Conservation (phyloP, 306 rosid species). For the Leucaena leucocephala region DNA sequence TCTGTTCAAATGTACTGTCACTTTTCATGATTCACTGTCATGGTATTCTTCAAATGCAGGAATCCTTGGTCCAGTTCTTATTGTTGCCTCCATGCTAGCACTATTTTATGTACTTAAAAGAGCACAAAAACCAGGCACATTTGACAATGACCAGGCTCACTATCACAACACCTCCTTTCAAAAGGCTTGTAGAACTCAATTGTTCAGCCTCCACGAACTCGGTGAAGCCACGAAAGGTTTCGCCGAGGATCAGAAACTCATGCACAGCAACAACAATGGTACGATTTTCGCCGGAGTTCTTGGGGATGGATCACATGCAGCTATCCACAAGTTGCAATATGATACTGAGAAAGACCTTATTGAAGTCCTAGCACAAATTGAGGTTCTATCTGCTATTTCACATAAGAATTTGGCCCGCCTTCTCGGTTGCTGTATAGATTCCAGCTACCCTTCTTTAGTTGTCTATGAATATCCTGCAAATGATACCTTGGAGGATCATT, state of each 20-base stretch:
- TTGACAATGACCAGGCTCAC: constrained; percentile 49
- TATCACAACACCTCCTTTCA: constrained; percentile 62
- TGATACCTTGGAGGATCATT: constrained; percentile 77
- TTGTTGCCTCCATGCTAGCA: constrained; percentile 64
- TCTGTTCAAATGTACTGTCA: not conserved
- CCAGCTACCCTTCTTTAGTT: constrained; percentile 58
- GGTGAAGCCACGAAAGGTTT: constrained; percentile 77
- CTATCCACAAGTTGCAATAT: constrained; percentile 70
- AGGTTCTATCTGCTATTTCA: constrained; percentile 58
- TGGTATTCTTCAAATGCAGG: constrained; percentile 59
- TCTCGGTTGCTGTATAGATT: constrained; percentile 81
- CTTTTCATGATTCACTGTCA: constrained; percentile 12
- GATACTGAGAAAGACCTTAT: constrained; percentile 66
- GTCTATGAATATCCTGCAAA: constrained; percentile 78
- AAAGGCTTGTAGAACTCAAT: constrained; percentile 62
- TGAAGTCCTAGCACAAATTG: constrained; percentile 69
- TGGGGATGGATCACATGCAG: constrained; percentile 73
- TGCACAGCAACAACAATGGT: constrained; percentile 52
- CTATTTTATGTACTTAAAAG: constrained; percentile 63
- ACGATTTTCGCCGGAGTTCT: constrained; percentile 69
- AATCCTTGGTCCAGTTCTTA: constrained; percentile 69
- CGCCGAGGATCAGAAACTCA: constrained; percentile 58
- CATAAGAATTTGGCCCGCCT: constrained; percentile 64
- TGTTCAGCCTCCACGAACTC: constrained; percentile 73
- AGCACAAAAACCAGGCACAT: constrained; percentile 51